Conservation (phyloP, 192 early-diverging fungal genomes). For the Linderina pennispora region DNA sequence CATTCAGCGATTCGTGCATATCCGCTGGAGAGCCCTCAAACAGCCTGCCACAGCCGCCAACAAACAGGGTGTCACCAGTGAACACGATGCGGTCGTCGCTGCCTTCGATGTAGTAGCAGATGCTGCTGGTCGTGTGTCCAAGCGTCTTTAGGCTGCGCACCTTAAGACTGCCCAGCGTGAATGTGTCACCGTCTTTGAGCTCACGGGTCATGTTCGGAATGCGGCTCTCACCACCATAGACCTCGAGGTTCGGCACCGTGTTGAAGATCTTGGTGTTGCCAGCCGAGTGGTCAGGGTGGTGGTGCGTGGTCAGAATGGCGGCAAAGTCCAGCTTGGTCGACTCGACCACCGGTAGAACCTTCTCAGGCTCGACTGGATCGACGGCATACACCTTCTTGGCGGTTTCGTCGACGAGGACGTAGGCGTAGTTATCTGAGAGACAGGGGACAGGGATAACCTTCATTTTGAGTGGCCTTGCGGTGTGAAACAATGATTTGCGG, state of each 20-base stretch:
- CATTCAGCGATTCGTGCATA: constrained; percentile 76
- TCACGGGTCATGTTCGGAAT: constrained; percentile 72
- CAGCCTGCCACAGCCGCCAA: constrained; percentile 84
- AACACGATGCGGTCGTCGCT: constrained; percentile 67
- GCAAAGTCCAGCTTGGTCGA: constrained; percentile 7
- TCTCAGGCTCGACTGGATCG: constrained; percentile 81
- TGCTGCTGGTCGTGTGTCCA: constrained; percentile 85
- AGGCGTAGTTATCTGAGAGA: constrained; percentile 85
- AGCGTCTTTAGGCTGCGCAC: constrained; percentile 70
- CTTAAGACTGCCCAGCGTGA: constrained; percentile 67
- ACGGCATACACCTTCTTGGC: constrained; percentile 66
- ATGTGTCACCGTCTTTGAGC: constrained; percentile 65
- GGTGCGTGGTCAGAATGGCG: constrained; percentile 76
- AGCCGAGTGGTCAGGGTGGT: constrained; percentile 85
- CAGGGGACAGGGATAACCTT: constrained; percentile 41
- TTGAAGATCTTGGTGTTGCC: constrained; percentile 62
- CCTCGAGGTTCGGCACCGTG: constrained; percentile 53
- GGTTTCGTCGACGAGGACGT: constrained; percentile 69
- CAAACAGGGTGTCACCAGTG: constrained; percentile 82
- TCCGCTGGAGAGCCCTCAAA: constrained; percentile 86
- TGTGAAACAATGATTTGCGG: constrained; percentile 6
- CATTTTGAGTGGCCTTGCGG: constrained; percentile 16
- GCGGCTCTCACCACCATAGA: constrained; percentile 84
- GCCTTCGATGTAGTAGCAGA: constrained; percentile 76
- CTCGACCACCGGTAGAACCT: constrained; percentile 54